Conservation (phyloP, 306 rosid genomes). For the Casuarina equisetifolia region DNA sequence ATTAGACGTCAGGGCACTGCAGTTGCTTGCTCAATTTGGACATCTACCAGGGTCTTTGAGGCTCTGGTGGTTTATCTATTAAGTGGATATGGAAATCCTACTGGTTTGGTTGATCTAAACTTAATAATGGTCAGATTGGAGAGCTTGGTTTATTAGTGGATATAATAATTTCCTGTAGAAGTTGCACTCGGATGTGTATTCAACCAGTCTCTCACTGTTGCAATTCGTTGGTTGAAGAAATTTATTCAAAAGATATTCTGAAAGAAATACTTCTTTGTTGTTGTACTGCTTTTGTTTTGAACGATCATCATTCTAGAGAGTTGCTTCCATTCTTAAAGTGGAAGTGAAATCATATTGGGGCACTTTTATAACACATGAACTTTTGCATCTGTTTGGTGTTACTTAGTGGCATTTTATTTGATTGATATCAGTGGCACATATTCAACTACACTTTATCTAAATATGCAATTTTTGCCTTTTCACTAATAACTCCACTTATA, state of each 20-base stretch:
- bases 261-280: background rate
- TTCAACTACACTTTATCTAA: background rate
- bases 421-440: background rate
- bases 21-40: background rate
- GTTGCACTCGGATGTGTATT: background rate
- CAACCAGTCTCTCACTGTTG: background rate
- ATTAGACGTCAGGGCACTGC: background rate
- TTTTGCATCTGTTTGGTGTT: background rate
- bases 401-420: background rate
- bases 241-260: background rate
- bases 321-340: background rate
- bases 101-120: background rate
- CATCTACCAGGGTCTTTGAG: background rate
- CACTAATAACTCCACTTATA: slow-evolving; percentile 7
- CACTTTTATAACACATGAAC: background rate
- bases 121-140: background rate
- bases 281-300: background rate
- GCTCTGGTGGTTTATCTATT: background rate
- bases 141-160: background rate
- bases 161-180: background rate
- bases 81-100: background rate
- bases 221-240: background rate
- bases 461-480: background rate
- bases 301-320: background rate
- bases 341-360: background rate